A percentile compares a stretch with the other conserved stretches of the same genome.
These are phyloP conservation scores for Myxozyma udenii DNA, from an alignment of 805 yeast genomes.

Conservation along the genomic window DNA sequence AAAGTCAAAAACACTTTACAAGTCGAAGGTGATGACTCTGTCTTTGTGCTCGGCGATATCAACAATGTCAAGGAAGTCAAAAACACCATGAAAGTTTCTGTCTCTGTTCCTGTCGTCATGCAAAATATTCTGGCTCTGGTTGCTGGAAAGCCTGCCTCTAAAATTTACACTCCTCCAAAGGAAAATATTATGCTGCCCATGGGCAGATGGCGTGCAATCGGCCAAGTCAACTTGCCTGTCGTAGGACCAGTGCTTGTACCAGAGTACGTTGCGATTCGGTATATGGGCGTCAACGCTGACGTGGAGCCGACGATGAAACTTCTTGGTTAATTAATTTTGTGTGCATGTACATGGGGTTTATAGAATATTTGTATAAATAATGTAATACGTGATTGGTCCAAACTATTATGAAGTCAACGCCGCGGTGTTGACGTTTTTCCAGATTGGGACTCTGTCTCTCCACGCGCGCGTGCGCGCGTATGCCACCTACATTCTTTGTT, in stretches of 20 bases:
- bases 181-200: constrained; percentile 9
- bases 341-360: background rate
- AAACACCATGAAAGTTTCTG: constrained; percentile 9
- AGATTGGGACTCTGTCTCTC: too few relatives aligned
- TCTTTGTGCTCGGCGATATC: constrained; percentile 25
- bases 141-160: constrained; percentile 1
- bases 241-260: constrained; percentile 11
- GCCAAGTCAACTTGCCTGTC: constrained; percentile 9
- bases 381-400: too few relatives aligned
- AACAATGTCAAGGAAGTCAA: constrained; percentile 14
- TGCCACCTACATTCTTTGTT: too few relatives aligned
- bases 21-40: constrained; percentile 8
- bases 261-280: background rate
- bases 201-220: constrained; percentile 12
- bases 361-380: too few relatives aligned
- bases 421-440: too few relatives aligned
- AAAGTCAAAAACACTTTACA: constrained; percentile 18
- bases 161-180: constrained; percentile 1
- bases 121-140: constrained; percentile 7
- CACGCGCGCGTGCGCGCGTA: too few relatives aligned
- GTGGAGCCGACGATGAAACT: constrained; percentile 11
- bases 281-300: constrained; percentile 4
- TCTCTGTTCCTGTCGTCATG: constrained; percentile 2
- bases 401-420: too few relatives aligned
- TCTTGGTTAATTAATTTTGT: constrained; percentile 10